Base-by-base conservation (phyloP, 805 yeast species). In the Torulaspora delbrueckii region DNA sequence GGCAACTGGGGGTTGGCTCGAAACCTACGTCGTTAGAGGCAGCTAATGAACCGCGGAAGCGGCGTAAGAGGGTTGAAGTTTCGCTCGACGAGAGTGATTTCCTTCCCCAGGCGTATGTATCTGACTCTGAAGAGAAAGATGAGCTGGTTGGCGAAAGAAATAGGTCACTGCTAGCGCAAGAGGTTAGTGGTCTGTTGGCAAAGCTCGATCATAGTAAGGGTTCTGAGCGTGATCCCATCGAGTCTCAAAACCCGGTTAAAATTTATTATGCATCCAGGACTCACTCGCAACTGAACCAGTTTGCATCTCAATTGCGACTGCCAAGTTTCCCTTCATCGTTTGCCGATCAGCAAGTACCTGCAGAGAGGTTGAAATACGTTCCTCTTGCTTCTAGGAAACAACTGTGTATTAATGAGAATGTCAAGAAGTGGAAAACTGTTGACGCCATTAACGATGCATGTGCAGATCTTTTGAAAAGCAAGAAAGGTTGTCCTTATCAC, bases 301-400 rank as follows among this genome's bases (percentile, higher is more conserved):
- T 90, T 58, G 78, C 88, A 0, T 75, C 78, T 12, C 96, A 91
- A 55, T 65, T 90, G 31, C 60, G 71, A 36, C 57, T 84, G 19
- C 79, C 95, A 0, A 51, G 66, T 0, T 82, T 87, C 46, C 83
- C 84, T 2, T 75, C 95, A 0, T 76, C 89, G 0, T 69, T 81
- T 45, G 66, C 56, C 12, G 69, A 63, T 10, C 45, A 47, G 9
- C 43, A 47, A 8, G 57, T 54, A 44, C 59, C 53, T 0, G 48
- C 56, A 0, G 93, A 84, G 61, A 70, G 78, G 39, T 69, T 77
- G 4, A 86, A 87, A 57, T 84, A 77, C 54, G 56, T 84, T 5
- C 83, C 96, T 0, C 56, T 90, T 24, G 96, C 87, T 0, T 87
- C 96, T 0, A 75, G 96, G 45, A 84, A 82, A 60, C 97, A 89